Evolutionary conservation across 768 basidiomycete species (phyloP), one percentile per base, ranked within the genome.

Genomic region (Macrolepiota fuliginosa): DNA sequence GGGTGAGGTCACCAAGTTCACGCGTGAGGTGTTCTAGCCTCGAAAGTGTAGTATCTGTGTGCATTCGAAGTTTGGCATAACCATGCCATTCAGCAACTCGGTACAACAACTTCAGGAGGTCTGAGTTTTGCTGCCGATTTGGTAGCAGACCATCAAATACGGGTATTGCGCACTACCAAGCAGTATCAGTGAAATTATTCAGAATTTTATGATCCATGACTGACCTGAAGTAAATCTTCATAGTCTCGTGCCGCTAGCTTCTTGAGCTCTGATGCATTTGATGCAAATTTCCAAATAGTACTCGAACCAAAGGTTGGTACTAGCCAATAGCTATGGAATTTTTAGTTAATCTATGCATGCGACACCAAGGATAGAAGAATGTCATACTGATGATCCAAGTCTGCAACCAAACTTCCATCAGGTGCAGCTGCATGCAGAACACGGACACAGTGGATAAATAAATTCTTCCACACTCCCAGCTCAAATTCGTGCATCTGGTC

Each of bases 401-500:
- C 36, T 25, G 56, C 50, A 0, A 78, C 70, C 1, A 64, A 25
- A 0, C 61, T 55, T 11, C 69, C 69, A 24, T 64, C 67, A 12
- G 62, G 52, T 19, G 27, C 61, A 1, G 64, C 68, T 6, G 73
- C 68, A 63, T 72, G 67, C 0, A 78, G 64, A n/a, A 78, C 64
- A 0, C 74, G 68, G 5, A 79, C 67, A 0, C 80, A 64, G 52
- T 81, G 78, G 0, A 66, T 70, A 29, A 81, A 74, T 0, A 77
- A 25, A 0, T 65, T 19, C 56, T 77, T 79, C 75, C 75, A 79
- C 1, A 76, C 72, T 7, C 79, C 79, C 0, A 76, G 66, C 53
- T 79, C 77, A 65, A 79, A 71, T 56, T 80, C 75, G 63, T 77
- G 75, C 58, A 76, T 61, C 19, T 74, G 61, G 62, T 80, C 75